Evolutionary conservation across 73 alveolate genomes (phyloP).

Genomic region (Tetrahymena thermophila): DNA sequence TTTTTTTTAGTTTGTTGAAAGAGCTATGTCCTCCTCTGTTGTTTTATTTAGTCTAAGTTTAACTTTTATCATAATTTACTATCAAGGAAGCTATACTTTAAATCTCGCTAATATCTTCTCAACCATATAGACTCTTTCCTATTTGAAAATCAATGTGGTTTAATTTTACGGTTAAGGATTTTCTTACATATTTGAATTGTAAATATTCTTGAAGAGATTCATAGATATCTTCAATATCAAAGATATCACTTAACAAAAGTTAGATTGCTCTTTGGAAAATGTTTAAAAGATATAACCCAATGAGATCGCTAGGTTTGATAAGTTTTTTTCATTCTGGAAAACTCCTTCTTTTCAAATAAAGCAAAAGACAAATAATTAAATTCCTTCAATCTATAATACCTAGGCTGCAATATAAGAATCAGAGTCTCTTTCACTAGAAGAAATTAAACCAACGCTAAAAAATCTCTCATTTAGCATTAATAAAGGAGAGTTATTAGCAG

Average conservation of each 20-base stretch:
- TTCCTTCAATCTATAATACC: not conserved
- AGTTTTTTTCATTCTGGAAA: not conserved
- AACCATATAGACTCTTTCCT: not conserved
- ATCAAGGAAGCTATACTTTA: not conserved
- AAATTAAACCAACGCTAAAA: slow-evolving; percentile 8
- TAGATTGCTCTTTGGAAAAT: not conserved
- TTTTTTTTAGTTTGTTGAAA: not conserved
- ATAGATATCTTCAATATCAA: not conserved
- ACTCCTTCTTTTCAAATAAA: not conserved
- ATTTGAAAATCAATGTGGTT: not conserved
- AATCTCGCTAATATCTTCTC: not conserved
- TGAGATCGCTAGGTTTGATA: not conserved
- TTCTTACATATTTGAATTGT: not conserved
- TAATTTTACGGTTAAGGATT: not conserved
- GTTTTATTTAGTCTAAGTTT: not conserved
- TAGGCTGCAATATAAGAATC: not conserved
- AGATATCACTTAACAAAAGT: not conserved
- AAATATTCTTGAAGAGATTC: not conserved
- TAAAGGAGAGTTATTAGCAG: slow-evolving; percentile 77
- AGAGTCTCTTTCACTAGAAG: not conserved
- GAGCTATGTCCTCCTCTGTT: not conserved
- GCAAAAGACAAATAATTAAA: not conserved
- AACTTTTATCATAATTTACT: not conserved
- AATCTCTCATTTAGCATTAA: slow-evolving; percentile 60
- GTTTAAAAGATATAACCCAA: not conserved